phyloP scores from a whole-genome alignment of 2,329 filamentous ascomycete genomes.

The Colletotrichum kahawae region DNA sequence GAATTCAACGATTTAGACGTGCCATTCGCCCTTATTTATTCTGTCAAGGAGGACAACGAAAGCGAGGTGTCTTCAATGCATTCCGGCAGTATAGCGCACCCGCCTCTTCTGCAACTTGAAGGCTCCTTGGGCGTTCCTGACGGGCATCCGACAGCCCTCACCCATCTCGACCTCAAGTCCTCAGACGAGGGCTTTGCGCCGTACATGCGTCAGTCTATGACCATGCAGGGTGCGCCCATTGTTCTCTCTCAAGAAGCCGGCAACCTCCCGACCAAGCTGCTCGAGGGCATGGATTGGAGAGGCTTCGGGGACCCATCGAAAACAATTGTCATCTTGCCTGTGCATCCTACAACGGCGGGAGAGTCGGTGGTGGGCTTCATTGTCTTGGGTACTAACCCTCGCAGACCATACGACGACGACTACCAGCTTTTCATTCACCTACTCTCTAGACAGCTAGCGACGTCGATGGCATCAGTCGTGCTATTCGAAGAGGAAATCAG shows the following conservation, averaged over 20 bases:
- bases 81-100: constrained; percentile 66
- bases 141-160: constrained; percentile 65
- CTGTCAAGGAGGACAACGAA: constrained; percentile 71
- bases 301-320: constrained; percentile 75
- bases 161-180: constrained; percentile 70
- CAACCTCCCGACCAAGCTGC: constrained; percentile 67
- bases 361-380: constrained; percentile 80
- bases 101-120: constrained; percentile 72
- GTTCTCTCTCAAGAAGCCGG: constrained; percentile 70
- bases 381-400: constrained; percentile 78
- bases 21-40: constrained; percentile 80
- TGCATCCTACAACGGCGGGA: constrained; percentile 74
- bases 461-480: constrained; percentile 81
- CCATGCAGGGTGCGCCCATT: constrained; percentile 67
- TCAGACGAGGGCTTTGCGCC: constrained; percentile 77
- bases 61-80: constrained; percentile 76
- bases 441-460: constrained; percentile 76
- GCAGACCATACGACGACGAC: constrained; percentile 80
- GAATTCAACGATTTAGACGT: constrained; percentile 78
- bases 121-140: constrained; percentile 72
- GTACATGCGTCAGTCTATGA: constrained; percentile 77
- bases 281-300: constrained; percentile 71
- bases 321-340: constrained; percentile 77
- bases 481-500: constrained; percentile 84
- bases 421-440: constrained; percentile 80